A percentile compares a stretch with the other conserved stretches of the same genome.
These are phyloP conservation scores for Fistulinella cinereoalba DNA, from an alignment of 1,284 basidiomycete genomes.

Conservation along the genomic window DNA sequence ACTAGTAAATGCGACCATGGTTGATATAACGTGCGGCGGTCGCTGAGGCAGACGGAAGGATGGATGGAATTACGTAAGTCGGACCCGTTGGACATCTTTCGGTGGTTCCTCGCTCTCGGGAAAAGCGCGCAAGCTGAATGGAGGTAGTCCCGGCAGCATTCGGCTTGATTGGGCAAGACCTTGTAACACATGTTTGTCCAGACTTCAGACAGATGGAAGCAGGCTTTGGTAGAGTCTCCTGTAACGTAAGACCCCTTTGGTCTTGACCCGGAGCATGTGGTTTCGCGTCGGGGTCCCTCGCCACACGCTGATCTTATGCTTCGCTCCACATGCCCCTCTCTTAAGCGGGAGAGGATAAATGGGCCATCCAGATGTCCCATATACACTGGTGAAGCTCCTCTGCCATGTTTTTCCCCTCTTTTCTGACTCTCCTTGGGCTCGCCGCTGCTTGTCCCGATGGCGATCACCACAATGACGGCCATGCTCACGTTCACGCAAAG, in stretches of 20 bases:
- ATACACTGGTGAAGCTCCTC: not conserved
- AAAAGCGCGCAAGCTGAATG: no score
- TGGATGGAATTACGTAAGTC: no score
- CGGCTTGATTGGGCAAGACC: no score
- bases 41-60: no score
- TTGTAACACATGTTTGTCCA: no score
- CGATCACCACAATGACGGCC: slow-evolving; percentile 9
- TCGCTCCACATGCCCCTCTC: not conserved
- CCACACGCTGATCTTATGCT: not conserved
- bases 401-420: slow-evolving; percentile 14
- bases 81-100: no score
- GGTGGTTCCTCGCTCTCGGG: no score
- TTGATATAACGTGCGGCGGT: no score
- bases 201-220: no score
- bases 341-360: not conserved
- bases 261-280: not conserved
- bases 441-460: slow-evolving; percentile 21
- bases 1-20: no score
- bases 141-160: no score
- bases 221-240: not conserved
- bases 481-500: slow-evolving; percentile 36
- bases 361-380: not conserved
- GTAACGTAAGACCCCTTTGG: not conserved
- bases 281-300: not conserved
- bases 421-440: slow-evolving; percentile 21